Conservation (phyloP, 140 eudicot genomes). For the Ambrosia hybrid region DNA sequence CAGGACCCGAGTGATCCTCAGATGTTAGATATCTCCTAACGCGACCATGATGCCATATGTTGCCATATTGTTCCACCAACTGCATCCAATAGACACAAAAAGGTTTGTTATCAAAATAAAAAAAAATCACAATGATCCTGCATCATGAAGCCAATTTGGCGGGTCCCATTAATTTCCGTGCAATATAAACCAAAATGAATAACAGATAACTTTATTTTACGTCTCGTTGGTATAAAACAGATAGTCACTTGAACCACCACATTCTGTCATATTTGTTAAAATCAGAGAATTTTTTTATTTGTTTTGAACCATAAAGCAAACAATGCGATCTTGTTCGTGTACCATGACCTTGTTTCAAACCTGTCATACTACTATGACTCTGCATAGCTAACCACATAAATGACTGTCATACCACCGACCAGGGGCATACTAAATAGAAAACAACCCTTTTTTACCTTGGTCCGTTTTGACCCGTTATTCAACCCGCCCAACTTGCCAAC, state of each 20-base stretch:
- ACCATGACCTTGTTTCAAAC: no score
- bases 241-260: no score
- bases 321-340: no score
- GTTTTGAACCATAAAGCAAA: no score
- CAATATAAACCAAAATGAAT: neutral
- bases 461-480: neutral
- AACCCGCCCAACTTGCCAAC: slow-evolving; percentile 2
- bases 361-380: no score
- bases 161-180: neutral
- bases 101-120: neutral
- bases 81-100: slow-evolving; percentile 34
- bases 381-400: no score
- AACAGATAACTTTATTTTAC: no score
- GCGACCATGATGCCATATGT: slow-evolving; percentile 85
- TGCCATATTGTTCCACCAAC: slow-evolving; percentile 75
- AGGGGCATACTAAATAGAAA: neutral
- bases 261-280: no score
- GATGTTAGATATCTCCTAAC: slow-evolving; percentile 83
- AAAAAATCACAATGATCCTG: neutral
- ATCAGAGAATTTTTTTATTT: no score
- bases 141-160: neutral
- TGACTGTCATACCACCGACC: no score
- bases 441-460: neutral
- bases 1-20: slow-evolving; percentile 69
- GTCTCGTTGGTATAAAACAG: no score